Base-by-base conservation (phyloP, 1,284 basidiomycete species). In the Melampsora occidentalis region DNA sequence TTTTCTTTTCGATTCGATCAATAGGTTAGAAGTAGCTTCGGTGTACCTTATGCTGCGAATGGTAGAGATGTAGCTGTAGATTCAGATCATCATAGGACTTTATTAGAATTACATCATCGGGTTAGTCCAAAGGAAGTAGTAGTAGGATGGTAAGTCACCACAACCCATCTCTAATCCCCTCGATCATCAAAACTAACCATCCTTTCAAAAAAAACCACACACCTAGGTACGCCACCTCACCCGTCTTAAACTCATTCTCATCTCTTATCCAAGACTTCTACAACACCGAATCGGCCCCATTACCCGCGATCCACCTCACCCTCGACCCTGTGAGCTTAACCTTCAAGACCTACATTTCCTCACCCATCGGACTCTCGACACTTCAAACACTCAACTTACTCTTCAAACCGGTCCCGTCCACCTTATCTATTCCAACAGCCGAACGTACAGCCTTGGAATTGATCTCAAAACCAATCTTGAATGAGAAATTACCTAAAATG, bases 181-280 rank as follows among this genome's bases (percentile, higher is more conserved):
- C 20, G 20, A 31, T 16, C 7, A 12, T 7, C 65, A 25, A 49
- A 0, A 25, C 25, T 25, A 25, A 25, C 25, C 25, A 25, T 25
- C 25, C 25, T 25, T 25, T 25, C 25, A 25, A 25, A 25, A 25
- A 25, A 25, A 25, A 25, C 25, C 25, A 25, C 25, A 25, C 25
- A 25, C 25, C 25, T 25, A 93, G 92, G 91, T 94, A 94, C 85
- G 93, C 93, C 22, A 94, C 93, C 25, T 90, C 91, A 79, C 91
- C 91, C 3, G 89, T 91, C 79, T 88, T 99, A 78, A 96, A 97
- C 86, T 93, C 92, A 18, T 96, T 96, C 86, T 96, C 94, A 62
- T 94, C 97, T 25, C 87, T 99, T 79, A 97, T 99, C 82, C 97
- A 99, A 87, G 95, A 97, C 85, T 97, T 97, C 85, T 99, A 97